Evolutionary conservation across 257 asterid genomes (phyloP).

Genomic region (Avicennia marina): DNA sequence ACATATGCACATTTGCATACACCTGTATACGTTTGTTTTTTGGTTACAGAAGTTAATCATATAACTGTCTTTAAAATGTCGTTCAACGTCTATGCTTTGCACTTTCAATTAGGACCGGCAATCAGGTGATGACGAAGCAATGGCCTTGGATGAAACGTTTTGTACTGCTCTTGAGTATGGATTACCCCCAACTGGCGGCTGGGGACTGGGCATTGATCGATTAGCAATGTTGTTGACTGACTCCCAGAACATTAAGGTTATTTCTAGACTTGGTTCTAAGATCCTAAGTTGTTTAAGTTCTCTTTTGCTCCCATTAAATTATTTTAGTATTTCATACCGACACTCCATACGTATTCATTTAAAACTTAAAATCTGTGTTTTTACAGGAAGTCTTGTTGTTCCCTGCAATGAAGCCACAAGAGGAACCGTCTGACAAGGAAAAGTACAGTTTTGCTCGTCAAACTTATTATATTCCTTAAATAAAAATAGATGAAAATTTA

Average conservation of each 20-base stretch:
- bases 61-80: neutral
- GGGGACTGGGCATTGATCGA: slow-evolving; percentile 96
- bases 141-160: slow-evolving; percentile 87
- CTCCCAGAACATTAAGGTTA: slow-evolving; percentile 90
- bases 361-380: too few relatives aligned
- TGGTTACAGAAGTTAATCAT: neutral
- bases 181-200: slow-evolving; percentile 92
- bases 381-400: slow-evolving; percentile 80
- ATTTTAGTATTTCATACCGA: neutral
- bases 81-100: neutral
- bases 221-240: slow-evolving; percentile 81
- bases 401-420: slow-evolving; percentile 93
- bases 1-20: neutral
- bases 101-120: slow-evolving; percentile 68
- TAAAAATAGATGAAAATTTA: neutral
- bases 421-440: slow-evolving; percentile 55
- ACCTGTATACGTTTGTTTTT: neutral
- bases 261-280: neutral
- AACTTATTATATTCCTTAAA: slow-evolving; percentile 2
- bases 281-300: neutral
- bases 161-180: slow-evolving; percentile 93
- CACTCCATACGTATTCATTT: neutral
- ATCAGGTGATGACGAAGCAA: slow-evolving; percentile 97
- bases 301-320: neutral
- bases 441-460: slow-evolving; percentile 23